These are phyloP conservation scores for Fraxinus ornus DNA, from an alignment of 305 asterid genomes.

Conservation along the genomic window DNA sequence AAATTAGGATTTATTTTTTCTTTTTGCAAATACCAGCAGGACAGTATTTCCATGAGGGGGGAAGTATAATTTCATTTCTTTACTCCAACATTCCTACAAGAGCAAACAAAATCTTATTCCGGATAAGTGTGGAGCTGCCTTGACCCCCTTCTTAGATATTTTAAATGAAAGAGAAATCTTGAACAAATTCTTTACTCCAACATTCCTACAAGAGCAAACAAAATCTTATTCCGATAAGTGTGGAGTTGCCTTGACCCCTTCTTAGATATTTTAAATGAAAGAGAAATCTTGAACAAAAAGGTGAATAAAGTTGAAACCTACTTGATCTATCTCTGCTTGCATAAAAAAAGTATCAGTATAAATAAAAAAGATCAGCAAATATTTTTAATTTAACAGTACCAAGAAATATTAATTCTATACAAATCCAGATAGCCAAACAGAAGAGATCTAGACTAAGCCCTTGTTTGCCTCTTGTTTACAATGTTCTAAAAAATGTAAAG, in stretches of 20 bases:
- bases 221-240: neutral
- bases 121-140: neutral
- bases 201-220: neutral
- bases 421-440: neutral
- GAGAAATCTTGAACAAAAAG: neutral
- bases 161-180: neutral
- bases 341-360: slow-evolving; percentile 15
- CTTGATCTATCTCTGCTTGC: slow-evolving; percentile 14
- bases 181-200: neutral
- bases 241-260: neutral
- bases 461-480: neutral
- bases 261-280: slow-evolving; percentile 2
- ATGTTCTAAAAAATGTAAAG: neutral
- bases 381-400: neutral
- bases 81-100: neutral
- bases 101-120: neutral
- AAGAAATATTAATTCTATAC: neutral
- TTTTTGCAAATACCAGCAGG: neutral
- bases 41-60: neutral
- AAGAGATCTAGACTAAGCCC: neutral
- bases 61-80: neutral
- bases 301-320: slow-evolving; percentile 7
- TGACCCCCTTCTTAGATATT: neutral
- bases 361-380: slow-evolving; percentile 4
- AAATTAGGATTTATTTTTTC: neutral